Conservation (phyloP, 345 rosid genomes). For the Populus nigra region DNA sequence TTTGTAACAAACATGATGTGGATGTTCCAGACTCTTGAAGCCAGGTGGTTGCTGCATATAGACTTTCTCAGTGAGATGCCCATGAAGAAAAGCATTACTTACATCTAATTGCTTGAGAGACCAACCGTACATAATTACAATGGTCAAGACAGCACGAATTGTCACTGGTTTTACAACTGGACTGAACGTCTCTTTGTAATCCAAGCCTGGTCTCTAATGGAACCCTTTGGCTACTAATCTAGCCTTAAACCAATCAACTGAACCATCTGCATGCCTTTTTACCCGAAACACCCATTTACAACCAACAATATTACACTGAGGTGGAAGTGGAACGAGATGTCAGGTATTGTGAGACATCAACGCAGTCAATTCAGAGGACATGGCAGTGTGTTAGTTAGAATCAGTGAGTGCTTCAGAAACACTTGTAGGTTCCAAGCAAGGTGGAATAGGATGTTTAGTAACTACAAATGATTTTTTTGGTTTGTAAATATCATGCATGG, state of each 20-base stretch:
- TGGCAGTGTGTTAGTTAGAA: no score
- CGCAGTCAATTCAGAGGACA: background rate
- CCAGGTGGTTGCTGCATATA: fast-evolving
- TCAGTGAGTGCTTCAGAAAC: background rate
- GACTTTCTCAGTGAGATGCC: background rate
- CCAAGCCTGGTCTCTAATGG: background rate
- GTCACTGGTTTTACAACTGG: fast-evolving
- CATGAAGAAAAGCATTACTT: background rate
- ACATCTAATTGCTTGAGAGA: fast-evolving
- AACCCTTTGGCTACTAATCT: background rate
- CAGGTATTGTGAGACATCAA: background rate
- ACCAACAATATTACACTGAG: background rate
- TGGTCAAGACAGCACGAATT: fast-evolving
- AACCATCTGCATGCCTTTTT: fast-evolving
- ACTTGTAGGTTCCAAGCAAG: background rate
- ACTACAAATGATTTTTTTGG: background rate
- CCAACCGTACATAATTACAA: background rate
- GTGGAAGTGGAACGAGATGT: background rate
- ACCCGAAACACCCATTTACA: background rate
- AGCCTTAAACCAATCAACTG: fast-evolving
- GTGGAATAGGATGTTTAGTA: background rate
- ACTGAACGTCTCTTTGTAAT: background rate
- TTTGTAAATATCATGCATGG: no score
- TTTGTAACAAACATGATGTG: background rate
- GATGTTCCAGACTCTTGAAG: background rate